A percentile compares a stretch with the other conserved stretches of the same genome.
phyloP scores from a whole-genome alignment of 495 filamentous ascomycete species.

The Aspergillus ostianus region DNA sequence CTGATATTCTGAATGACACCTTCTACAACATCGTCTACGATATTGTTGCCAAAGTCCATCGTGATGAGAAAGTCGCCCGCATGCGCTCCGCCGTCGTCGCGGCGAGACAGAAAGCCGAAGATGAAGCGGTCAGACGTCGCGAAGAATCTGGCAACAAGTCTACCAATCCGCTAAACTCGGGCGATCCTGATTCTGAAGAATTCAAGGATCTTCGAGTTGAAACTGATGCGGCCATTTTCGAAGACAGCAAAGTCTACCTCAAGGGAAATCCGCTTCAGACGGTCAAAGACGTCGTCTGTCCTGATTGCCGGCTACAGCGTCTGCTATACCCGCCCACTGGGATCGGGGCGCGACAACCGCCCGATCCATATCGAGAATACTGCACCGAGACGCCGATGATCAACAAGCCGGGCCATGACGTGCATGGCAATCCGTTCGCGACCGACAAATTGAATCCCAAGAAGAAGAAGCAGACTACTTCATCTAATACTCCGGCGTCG shows the following conservation, averaged over 20 bases:
- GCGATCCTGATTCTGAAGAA: conserved; percentile 35
- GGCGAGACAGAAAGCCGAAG: conserved; percentile 64
- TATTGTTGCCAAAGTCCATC: conserved; percentile 66
- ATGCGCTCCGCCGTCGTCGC: conserved; percentile 70
- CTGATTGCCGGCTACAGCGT: conserved; percentile 62
- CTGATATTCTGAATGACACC: conserved; percentile 62
- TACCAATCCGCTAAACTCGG: conserved; percentile 34
- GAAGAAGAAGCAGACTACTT: conserved; percentile 45
- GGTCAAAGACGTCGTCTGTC: conserved; percentile 66
- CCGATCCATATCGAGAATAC: conserved; percentile 62
- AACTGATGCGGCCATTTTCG: conserved; percentile 68
- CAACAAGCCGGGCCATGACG: conserved; percentile 70
- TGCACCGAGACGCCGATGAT: conserved; percentile 76
- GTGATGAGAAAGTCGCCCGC: conserved; percentile 70
- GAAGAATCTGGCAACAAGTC: conserved; percentile 35
- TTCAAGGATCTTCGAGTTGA: conserved; percentile 53
- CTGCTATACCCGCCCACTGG: conserved; percentile 63
- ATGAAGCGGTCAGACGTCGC: conserved; percentile 40
- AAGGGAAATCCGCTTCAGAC: conserved; percentile 76
- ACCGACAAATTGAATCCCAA: conserved; percentile 56
- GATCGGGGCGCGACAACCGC: conserved; percentile 55
- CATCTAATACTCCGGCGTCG: conserved; percentile 55
- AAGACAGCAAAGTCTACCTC: conserved; percentile 67
- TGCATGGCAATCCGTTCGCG: conserved; percentile 76
- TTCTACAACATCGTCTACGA: conserved; percentile 74